Base-by-base conservation (phyloP, 177 flowering plant genomes). In the Vitis hybrid region DNA sequence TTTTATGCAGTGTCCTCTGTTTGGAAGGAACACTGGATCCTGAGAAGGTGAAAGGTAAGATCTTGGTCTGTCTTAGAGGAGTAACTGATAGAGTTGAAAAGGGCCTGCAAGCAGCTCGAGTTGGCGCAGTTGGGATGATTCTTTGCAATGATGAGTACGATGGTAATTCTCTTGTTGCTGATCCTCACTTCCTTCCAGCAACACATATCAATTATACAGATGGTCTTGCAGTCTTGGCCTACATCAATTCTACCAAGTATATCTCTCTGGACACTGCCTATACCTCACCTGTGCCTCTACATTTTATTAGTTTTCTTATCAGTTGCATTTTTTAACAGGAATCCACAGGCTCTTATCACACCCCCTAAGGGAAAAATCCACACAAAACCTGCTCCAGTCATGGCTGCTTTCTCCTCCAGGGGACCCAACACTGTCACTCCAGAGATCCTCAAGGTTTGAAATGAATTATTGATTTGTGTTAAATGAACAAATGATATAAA, bases 61-160 rank as follows among this genome's bases (percentile, higher is more conserved):
- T 92, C 1, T 62, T 92, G 72, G 83, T 65, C 3, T 92, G 97
- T 62, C 76, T 82, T 19, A 74, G 92, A 11, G 92, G 92, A 3
- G 70, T 4, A 0, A 84, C 18, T 52, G 77, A 64, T 0, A 72
- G 85, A 52, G 77, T 82, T 1, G 84, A 80, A 17, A 86, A 89
- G 75, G 92, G 92, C 0, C 9, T 24, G 17, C 80, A 71, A 50
- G 90, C 87, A 8, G 12, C 18, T 2, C 69, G 62, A 0, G 91
- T 88, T 0, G 97, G 97, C 15, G 97, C 88, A 1, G 82, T 70
- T 15, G 97, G 91, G 7, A 88, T 92, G 89, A 76, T 90, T 65
- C 81, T 91, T 1, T 72, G 73, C 71, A 91, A 90, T 52, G 83
- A 81, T 56, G 24, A 77, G 56, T 8, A 6, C 11, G 60, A 52